Percentiles rank a stretch among this genome's conserved stretches.
These are phyloP conservation scores for Volvariella surrecta DNA, from an alignment of 1,284 basidiomycete species.

Conservation along the genomic window DNA sequence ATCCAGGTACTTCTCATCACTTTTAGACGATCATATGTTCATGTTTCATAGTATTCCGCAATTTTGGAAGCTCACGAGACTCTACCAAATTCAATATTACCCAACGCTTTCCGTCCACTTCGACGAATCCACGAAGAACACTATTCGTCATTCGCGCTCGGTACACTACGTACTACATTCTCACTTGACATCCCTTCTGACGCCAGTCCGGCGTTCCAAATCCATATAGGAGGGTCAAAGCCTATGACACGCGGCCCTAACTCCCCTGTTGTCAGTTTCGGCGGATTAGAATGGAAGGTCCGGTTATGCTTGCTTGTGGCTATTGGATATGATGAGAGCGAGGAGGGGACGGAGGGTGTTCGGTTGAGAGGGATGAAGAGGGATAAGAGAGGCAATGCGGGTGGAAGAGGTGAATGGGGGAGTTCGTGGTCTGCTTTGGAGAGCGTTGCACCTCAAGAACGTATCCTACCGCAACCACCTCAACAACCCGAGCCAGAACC, in stretches of 20 bases:
- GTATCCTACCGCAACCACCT: conserved; percentile 5
- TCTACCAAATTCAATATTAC: conserved; percentile 45
- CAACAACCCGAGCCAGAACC: conserved; percentile 6
- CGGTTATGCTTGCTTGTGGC: conserved; percentile 75
- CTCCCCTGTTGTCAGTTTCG: conserved; percentile 18
- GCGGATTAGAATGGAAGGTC: conserved; percentile 84
- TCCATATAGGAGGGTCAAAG: conserved; percentile 32
- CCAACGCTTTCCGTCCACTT: conserved; percentile 33
- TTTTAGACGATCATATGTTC: conserved; percentile 5
- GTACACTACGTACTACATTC: conserved; percentile 72
- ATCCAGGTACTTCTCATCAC: conserved; percentile 48
- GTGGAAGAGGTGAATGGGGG: conserved; percentile 56
- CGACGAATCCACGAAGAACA: conserved; percentile 78
- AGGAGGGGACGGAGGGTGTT: conserved; percentile 39
- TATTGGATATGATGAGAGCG: conserved; percentile 38
- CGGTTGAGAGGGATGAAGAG: conserved; percentile 44
- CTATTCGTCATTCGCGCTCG: conserved; percentile 64
- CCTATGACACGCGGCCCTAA: conserved; percentile 10
- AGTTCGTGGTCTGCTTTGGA: conserved; percentile 52
- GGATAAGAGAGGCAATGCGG: conserved; percentile 25
- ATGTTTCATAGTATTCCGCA: conserved; percentile 57
- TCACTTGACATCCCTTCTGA: conserved; percentile 85
- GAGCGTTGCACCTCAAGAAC: conserved; percentile 52
- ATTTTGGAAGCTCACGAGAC: conserved; percentile 81
- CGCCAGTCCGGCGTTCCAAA: conserved; percentile 75